Evolutionary conservation across 805 yeast genomes (phyloP), one percentile per base, ranked within the genome.

Genomic region (Sporopachydermia lactativora): DNA sequence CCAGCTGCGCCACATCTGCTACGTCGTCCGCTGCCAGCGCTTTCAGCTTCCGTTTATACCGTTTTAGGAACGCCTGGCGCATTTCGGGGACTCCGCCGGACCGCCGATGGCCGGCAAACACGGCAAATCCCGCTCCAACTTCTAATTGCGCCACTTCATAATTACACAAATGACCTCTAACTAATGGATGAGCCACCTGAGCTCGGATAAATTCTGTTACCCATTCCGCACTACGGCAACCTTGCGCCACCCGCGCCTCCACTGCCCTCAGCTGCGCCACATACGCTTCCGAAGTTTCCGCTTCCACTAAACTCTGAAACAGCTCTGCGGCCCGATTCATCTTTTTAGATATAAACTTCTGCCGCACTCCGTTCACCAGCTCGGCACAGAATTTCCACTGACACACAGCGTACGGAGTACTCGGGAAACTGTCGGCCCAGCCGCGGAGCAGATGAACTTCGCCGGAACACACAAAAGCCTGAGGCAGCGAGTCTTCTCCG

Each of bases 301-400:
- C 31, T 24, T 24, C 31, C 13, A 24, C 8, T n/a, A 24, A 8
- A 24, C 31, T 24, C 31, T 8, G 8, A n/a, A 24, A 24, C n/a
- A 24, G n/a, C 13, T 24, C 31, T 8, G 8, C n/a, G n/a, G 31
- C 31, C n/a, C 31, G 8, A 24, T 24, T 24, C 31, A 24, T 24
- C 31, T 24, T 24, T n/a, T 24, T 24, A 24, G 31, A 24, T 8
- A 24, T 24, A n/a, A 24, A 24, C n/a, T 24, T 24, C n/a, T 24
- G 31, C 8, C 31, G 31, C 8, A 24, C n/a, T 24, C 31, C 31
- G n/a, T 24, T 24, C 13, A 24, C n/a, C 8, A 24, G 13, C 8
- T 24, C 31, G 31, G 8, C n/a, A 24, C 31, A 24, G 31, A 24
- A 24, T n/a, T 24, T 24, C 31, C 31, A 24, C n/a, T 24, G 31